Conservation (phyloP, 345 rosid genomes). For the Citrus glauca region DNA sequence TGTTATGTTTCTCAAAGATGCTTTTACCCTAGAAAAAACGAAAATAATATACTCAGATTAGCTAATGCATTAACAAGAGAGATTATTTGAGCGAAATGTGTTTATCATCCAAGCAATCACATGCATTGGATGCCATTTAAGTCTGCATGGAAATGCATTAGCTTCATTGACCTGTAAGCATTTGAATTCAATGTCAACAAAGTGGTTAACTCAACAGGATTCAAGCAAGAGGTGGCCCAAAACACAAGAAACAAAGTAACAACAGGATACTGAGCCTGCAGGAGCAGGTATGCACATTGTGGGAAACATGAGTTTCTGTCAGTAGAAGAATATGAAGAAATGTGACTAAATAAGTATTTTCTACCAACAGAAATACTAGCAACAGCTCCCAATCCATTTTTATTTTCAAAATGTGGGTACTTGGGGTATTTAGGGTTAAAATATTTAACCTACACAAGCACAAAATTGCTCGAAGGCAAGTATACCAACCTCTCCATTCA, state of each 20-base stretch:
- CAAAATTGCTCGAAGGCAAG: background rate
- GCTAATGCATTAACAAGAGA: background rate
- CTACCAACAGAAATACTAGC: background rate
- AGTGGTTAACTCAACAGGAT: background rate
- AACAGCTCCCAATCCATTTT: background rate
- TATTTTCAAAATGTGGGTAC: background rate
- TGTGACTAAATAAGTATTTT: background rate
- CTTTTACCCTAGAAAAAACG: background rate
- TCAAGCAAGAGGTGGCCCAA: background rate
- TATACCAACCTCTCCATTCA: constrained; percentile 86
- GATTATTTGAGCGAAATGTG: background rate
- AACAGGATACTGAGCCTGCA: background rate
- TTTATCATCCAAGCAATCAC: background rate
- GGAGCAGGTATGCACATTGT: too few species aligned
- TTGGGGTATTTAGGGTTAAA: background rate
- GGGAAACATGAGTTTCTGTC: background rate
- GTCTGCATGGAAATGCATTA: background rate
- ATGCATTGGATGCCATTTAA: background rate
- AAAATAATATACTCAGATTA: background rate
- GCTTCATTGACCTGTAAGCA: background rate
- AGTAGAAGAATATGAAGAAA: background rate
- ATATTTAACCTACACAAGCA: background rate
- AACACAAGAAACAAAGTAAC: background rate
- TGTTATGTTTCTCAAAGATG: background rate
- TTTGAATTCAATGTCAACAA: background rate